phyloP scores from a whole-genome alignment of 163 green algal species.

The Scenedesmus sp. region DNA sequence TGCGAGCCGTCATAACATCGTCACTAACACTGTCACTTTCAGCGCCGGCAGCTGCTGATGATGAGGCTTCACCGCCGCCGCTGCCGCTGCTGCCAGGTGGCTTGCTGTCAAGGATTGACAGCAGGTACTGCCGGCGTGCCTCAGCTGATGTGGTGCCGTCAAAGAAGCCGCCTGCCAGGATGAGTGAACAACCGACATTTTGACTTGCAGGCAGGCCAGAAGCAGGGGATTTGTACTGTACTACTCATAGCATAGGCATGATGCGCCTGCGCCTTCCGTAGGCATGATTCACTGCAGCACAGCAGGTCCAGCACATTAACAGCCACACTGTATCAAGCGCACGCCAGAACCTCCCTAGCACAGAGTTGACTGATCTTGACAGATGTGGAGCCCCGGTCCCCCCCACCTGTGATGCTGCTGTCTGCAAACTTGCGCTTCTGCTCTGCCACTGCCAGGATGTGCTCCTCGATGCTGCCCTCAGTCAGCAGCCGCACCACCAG shows the following conservation, averaged over 20 bases:
- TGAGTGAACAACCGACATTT: not conserved
- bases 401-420: constrained; percentile 86
- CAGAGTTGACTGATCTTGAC: too few species aligned
- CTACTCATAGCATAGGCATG: too few species aligned
- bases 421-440: constrained; percentile 87
- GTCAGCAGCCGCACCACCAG: constrained; percentile 87
- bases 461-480: constrained; percentile 83
- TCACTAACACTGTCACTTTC: not conserved
- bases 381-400: too few species aligned
- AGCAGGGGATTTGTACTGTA: not conserved
- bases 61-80: constrained; percentile 52
- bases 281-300: not conserved
- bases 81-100: constrained; percentile 7
- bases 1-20: constrained; percentile 7
- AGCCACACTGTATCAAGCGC: too few species aligned
- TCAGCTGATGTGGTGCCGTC: constrained; percentile 86
- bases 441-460: constrained; percentile 75
- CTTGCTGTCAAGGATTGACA: constrained; percentile 54
- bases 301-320: too few species aligned
- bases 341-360: too few species aligned
- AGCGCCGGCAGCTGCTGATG: not conserved
- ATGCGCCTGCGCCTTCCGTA: too few species aligned
- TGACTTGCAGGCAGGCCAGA: not conserved
- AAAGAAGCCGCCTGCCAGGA: constrained; percentile 87
- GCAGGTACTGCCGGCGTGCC: constrained; percentile 76